Evolutionary conservation across 441 rosid species (phyloP).

Genomic region (Lepidium campestre): DNA sequence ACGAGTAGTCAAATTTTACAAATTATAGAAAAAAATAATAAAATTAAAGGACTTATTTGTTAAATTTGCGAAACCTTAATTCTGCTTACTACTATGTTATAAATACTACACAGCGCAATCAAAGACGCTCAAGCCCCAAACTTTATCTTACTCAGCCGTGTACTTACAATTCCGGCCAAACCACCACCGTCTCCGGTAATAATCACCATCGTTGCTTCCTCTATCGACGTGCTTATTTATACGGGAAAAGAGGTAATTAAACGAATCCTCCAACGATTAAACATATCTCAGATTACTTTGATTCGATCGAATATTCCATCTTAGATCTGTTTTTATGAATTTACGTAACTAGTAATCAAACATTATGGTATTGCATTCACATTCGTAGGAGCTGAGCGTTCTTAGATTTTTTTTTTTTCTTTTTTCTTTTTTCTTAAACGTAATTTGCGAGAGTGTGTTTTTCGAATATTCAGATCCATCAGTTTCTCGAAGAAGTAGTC

Average conservation of each 20-base stretch:
- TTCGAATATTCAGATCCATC: slow-evolving; percentile 1
- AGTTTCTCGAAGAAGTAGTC: background rate
- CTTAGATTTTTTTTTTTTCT: background rate
- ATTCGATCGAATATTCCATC: no score
- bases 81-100: background rate
- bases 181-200: background rate
- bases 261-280: background rate
- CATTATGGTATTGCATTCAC: background rate
- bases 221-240: background rate
- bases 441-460: background rate
- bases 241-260: background rate
- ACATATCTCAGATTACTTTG: background rate
- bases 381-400: background rate
- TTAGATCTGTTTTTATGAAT: background rate
- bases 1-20: background rate
- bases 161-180: background rate
- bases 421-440: background rate
- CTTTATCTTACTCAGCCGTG: background rate
- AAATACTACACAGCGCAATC: slow-evolving; percentile 1
- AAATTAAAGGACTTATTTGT: background rate
- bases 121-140: background rate
- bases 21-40: background rate
- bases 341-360: background rate
- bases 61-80: background rate
- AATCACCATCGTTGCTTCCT: background rate